A percentile compares a stretch with the other conserved stretches of the same genome.
These are phyloP conservation scores for Barnettozyma salicaria DNA, from an alignment of 805 yeast genomes.

Conservation along the genomic window DNA sequence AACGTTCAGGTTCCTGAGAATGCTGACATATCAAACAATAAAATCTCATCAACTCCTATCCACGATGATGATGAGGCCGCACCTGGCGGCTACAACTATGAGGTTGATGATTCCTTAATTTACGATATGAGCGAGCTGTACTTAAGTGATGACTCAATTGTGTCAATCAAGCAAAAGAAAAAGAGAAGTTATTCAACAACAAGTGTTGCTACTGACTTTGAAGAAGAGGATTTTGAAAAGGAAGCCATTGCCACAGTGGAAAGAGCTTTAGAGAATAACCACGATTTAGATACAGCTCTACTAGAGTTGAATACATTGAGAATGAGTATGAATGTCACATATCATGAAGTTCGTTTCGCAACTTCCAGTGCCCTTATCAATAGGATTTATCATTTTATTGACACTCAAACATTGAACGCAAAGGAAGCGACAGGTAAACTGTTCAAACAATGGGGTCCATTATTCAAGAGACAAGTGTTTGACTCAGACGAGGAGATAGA, in stretches of 20 bases:
- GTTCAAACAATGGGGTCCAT: slow-evolving; percentile 73
- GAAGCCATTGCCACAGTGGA: slow-evolving; percentile 95
- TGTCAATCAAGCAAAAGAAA: slow-evolving; percentile 42
- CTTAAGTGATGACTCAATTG: slow-evolving; percentile 53
- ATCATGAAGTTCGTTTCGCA: slow-evolving; percentile 85
- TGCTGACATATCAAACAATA: slow-evolving; percentile 9
- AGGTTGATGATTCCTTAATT: slow-evolving; percentile 34
- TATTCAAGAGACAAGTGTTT: slow-evolving; percentile 82
- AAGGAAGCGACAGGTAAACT: slow-evolving; percentile 74
- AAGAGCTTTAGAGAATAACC: slow-evolving; percentile 87
- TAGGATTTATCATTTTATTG: slow-evolving; percentile 66
- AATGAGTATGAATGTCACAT: slow-evolving; percentile 95
- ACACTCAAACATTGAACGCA: slow-evolving; percentile 69
- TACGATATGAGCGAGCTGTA: slow-evolving; percentile 43
- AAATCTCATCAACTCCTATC: slow-evolving; percentile 8
- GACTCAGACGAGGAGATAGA: slow-evolving; percentile 74
- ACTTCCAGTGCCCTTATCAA: slow-evolving; percentile 66
- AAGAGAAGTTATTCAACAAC: slow-evolving; percentile 37
- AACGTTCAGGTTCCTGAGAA: slow-evolving; percentile 53
- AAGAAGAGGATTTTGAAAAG: slow-evolving; percentile 70
- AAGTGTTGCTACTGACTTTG: slow-evolving; percentile 42
- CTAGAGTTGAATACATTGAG: slow-evolving; percentile 89
- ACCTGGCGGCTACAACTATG: slow-evolving; percentile 31
- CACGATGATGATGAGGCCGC: slow-evolving; percentile 19
- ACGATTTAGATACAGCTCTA: slow-evolving; percentile 87